phyloP scores from a whole-genome alignment of 176 grass and related monocot genomes.

The Chloris gayana region DNA sequence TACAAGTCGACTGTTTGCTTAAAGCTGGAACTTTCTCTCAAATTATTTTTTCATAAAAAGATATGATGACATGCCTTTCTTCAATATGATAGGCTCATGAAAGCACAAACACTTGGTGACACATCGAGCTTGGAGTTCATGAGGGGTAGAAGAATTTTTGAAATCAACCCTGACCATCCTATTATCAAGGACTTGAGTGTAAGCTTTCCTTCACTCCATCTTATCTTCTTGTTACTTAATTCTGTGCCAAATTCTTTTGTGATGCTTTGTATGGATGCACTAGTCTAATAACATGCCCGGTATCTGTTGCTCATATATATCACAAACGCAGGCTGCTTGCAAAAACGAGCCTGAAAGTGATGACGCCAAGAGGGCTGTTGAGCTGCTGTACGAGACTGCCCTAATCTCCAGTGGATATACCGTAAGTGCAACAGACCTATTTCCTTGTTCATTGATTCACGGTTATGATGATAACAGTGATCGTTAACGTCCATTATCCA shows the following conservation, averaged over 20 bases:
- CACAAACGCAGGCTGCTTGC: slow-evolving; percentile 71
- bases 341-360: slow-evolving; percentile 68
- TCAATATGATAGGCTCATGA: slow-evolving; percentile 74
- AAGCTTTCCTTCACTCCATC: slow-evolving; percentile 32
- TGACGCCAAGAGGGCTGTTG: slow-evolving; percentile 35
- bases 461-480: not conserved
- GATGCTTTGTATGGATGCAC: not conserved
- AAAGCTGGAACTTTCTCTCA: not conserved
- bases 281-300: not conserved
- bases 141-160: slow-evolving; percentile 93
- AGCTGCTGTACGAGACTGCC: slow-evolving; percentile 88
- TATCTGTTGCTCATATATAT: slow-evolving; percentile 3
- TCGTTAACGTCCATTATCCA: slow-evolving; percentile 11
- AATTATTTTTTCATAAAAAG: not conserved
- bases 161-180: slow-evolving; percentile 89
- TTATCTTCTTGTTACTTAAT: not conserved
- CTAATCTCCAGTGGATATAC: slow-evolving; percentile 10
- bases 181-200: slow-evolving; percentile 94
- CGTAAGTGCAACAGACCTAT: slow-evolving; percentile 18
- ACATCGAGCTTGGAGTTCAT: slow-evolving; percentile 94
- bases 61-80: not conserved
- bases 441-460: not conserved
- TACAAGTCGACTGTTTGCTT: not conserved
- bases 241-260: not conserved
- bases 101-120: slow-evolving; percentile 97